Evolutionary conservation across 371 early-diverging fungal species (phyloP).

Genomic region (Sporodiniella umbellata): DNA sequence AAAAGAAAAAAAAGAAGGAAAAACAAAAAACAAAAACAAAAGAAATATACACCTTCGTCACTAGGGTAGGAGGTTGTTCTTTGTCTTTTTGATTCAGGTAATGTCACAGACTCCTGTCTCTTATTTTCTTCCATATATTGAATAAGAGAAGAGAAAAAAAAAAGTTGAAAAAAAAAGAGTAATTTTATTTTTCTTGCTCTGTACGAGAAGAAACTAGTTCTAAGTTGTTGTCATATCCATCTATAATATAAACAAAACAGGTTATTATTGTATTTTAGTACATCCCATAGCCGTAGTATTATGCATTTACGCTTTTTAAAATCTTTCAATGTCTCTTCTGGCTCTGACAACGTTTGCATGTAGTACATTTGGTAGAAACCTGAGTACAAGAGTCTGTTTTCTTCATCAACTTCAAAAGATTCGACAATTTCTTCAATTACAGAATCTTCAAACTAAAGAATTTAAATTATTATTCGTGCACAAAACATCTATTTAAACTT

Average conservation of each 20-base stretch:
- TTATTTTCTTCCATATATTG: slow-evolving; percentile 13
- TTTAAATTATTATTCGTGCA: neutral
- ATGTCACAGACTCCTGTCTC: slow-evolving; percentile 23
- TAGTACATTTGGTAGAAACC: slow-evolving; percentile 78
- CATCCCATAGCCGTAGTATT: no score
- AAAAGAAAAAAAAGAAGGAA: neutral
- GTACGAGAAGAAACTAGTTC: slow-evolving; percentile 32
- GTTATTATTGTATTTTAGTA: neutral
- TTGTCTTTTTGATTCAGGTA: slow-evolving; percentile 26
- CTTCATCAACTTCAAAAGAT: slow-evolving; percentile 54
- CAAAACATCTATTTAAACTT: slow-evolving; percentile 7
- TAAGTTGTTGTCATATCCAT: slow-evolving; percentile 39
- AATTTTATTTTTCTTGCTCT: slow-evolving; percentile 10
- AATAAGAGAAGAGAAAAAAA: slow-evolving; percentile 1
- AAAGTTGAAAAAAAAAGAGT: neutral
- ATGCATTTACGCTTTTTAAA: slow-evolving; percentile 50
- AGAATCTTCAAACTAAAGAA: slow-evolving; percentile 63
- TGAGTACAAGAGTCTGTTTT: slow-evolving; percentile 52
- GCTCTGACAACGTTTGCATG: slow-evolving; percentile 65
- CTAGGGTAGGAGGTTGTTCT: slow-evolving; percentile 14
- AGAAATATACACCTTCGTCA: slow-evolving; percentile 12
- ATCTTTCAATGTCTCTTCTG: slow-evolving; percentile 73
- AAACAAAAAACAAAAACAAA: neutral
- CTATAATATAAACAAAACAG: slow-evolving; percentile 10
- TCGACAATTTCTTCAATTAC: slow-evolving; percentile 60